phyloP scores from a whole-genome alignment of 2,329 filamentous ascomycete species.

The Fusarium euwallaceae region DNA sequence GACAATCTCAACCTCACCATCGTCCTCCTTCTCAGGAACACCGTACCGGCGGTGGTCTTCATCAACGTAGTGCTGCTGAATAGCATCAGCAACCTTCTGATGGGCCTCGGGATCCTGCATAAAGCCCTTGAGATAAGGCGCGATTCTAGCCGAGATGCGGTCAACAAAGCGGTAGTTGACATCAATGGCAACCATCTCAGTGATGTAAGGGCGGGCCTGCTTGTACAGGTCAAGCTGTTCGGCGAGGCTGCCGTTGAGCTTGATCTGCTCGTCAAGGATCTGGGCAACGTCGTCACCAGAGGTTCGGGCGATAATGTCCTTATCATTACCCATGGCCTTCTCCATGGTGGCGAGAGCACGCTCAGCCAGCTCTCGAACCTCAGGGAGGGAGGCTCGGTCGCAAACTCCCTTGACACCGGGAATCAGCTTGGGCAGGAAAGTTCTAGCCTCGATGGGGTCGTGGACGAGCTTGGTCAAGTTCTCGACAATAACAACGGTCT shows the following conservation, averaged over 20 bases:
- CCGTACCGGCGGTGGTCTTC: constrained; percentile 92
- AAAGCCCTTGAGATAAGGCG: constrained; percentile 81
- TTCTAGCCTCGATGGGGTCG: constrained; percentile 91
- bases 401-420: constrained; percentile 93
- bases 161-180: constrained; percentile 84
- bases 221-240: constrained; percentile 74
- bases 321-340: constrained; percentile 86
- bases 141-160: constrained; percentile 77
- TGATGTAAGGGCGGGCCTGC: constrained; percentile 79
- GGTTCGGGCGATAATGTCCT: constrained; percentile 75
- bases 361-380: constrained; percentile 90
- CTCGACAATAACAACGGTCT: constrained; percentile 96
- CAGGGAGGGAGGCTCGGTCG: constrained; percentile 90
- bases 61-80: constrained; percentile 83
- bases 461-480: constrained; percentile 99
- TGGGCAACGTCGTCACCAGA: constrained; percentile 80
- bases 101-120: constrained; percentile 71
- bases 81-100: constrained; percentile 75
- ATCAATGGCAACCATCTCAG: constrained; percentile 87
- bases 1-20: constrained; percentile 95
- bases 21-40: constrained; percentile 86
- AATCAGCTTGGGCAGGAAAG: constrained; percentile 93
- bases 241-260: constrained; percentile 74
- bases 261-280: constrained; percentile 81
- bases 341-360: constrained; percentile 89